Evolutionary conservation across 129 eudicot genomes (phyloP).

Genomic region (Escallonia herrerae): DNA sequence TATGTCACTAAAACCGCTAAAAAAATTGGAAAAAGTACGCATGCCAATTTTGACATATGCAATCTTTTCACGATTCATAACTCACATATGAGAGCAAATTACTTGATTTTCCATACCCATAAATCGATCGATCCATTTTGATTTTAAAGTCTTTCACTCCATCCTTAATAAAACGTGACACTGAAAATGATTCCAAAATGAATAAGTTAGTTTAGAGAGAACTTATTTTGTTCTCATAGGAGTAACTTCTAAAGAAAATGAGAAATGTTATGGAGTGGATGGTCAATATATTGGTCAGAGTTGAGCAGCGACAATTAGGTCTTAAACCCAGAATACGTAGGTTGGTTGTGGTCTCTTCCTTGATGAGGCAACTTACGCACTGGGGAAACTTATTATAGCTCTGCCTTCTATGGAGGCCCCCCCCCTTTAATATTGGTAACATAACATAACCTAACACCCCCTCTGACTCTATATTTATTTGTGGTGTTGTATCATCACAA

Average conservation of each 20-base stretch:
- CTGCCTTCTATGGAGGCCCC: background rate
- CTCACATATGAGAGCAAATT: too few species aligned
- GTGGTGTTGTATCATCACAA: background rate
- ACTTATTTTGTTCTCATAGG: background rate
- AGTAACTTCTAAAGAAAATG: too few species aligned
- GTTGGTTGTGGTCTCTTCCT: slow-evolving; percentile 18
- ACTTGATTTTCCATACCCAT: too few species aligned
- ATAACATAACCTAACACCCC: background rate
- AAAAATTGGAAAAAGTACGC: too few species aligned
- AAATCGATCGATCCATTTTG: too few species aligned
- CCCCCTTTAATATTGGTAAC: background rate
- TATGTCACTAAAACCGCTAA: too few species aligned
- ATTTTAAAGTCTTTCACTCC: too few species aligned
- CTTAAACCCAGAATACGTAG: slow-evolving; percentile 23
- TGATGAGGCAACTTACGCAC: slow-evolving; percentile 14
- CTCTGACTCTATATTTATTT: background rate
- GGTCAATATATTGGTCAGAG: background rate
- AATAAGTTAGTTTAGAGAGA: background rate
- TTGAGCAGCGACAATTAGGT: background rate
- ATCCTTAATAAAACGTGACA: too few species aligned
- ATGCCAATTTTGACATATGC: too few species aligned
- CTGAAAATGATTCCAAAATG: too few species aligned
- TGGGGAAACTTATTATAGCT: slow-evolving; percentile 14
- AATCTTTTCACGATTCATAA: too few species aligned
- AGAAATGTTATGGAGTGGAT: background rate